Evolutionary conservation across 2,329 filamentous ascomycete species (phyloP).

Genomic region (Coniochaeta sp.): DNA sequence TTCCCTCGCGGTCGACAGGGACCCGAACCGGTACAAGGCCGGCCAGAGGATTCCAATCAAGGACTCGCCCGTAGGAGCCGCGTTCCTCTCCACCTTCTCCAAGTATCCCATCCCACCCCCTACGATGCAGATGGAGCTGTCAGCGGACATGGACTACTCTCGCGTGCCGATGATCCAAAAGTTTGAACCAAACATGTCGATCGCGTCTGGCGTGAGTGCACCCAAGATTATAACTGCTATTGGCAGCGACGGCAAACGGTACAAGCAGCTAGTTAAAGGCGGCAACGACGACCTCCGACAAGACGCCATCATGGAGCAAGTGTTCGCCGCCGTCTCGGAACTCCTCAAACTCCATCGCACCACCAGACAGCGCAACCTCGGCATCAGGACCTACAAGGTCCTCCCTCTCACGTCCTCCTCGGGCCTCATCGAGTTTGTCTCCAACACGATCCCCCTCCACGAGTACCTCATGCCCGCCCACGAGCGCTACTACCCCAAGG

Average conservation of each 20-base stretch:
- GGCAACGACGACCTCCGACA: constrained; percentile 94
- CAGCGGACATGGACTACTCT: constrained; percentile 66
- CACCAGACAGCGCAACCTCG: constrained; percentile 81
- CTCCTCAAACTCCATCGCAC: constrained; percentile 78
- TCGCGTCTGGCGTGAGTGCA: constrained; percentile 84
- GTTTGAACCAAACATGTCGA: constrained; percentile 69
- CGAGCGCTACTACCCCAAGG: constrained; percentile 75
- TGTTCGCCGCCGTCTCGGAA: constrained; percentile 91
- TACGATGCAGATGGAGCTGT: constrained; percentile 77
- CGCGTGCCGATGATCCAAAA: constrained; percentile 65
- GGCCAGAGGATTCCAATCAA: constrained; percentile 50
- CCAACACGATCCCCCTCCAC: constrained; percentile 84
- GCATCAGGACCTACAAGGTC: constrained; percentile 95
- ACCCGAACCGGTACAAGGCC: constrained; percentile 58
- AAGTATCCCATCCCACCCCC: constrained; percentile 74
- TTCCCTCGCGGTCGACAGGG: constrained; percentile 56
- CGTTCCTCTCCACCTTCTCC: constrained; percentile 55
- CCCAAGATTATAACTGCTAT: constrained; percentile 87
- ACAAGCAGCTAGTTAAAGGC: constrained; percentile 91
- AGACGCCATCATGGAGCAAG: constrained; percentile 98
- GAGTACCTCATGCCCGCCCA: constrained; percentile 91
- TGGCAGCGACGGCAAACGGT: constrained; percentile 68
- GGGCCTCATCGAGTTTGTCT: constrained; percentile 95
- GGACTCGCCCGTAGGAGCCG: constrained; percentile 54
- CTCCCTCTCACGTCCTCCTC: constrained; percentile 77